Base-by-base conservation (phyloP, 768 basidiomycete species). In the Kwoniella dendrophila region DNA sequence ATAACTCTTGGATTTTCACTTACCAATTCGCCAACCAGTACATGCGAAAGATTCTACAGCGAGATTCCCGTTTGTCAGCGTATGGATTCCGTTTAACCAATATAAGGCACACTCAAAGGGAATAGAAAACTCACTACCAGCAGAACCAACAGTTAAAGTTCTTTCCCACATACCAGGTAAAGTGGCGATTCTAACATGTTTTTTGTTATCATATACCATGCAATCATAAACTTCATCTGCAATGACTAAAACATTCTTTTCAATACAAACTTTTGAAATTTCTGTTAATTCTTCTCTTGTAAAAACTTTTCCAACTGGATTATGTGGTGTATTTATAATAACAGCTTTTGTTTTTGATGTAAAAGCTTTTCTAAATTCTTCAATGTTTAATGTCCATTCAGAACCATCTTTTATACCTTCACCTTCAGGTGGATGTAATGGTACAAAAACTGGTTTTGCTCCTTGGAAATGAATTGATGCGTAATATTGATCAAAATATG, bases 111-210 rank as follows among this genome's bases (percentile, higher is more conserved):
- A n/a, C n/a, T n/a, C n/a, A n/a, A n/a, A n/a, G n/a, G n/a, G n/a
- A n/a, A n/a, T n/a, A n/a, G n/a, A n/a, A n/a, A n/a, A 79, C 87
- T 81, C 80, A 92, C 92, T 95, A 69, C 93, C 93, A 29, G 90
- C 94, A n/a, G 92, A 94, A 30, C 89, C 87, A 56, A 97, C 90
- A 6, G 95, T 97, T 43, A 99, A 87, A 0, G 96, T 99, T 44
- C 96, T 87, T 68, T 97, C 90, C 94, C 94, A 98, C 90, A 98
- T 96, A 22, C 92, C 91, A 4, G 93, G 94, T n/a, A 99, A 83
- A 34, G 83, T 90, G 3, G 95, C 94, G 70, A 98, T 89, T 56
- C 95, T 88, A 56, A 93, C 82, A 78, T 99, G 96, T 72, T 95
- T 87, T 72, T 88, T 87, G 34, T 84, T 86, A 69, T 93, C 90